These are phyloP conservation scores for Volvox africanus DNA, from an alignment of 139 green algal species.

Conservation along the genomic window DNA sequence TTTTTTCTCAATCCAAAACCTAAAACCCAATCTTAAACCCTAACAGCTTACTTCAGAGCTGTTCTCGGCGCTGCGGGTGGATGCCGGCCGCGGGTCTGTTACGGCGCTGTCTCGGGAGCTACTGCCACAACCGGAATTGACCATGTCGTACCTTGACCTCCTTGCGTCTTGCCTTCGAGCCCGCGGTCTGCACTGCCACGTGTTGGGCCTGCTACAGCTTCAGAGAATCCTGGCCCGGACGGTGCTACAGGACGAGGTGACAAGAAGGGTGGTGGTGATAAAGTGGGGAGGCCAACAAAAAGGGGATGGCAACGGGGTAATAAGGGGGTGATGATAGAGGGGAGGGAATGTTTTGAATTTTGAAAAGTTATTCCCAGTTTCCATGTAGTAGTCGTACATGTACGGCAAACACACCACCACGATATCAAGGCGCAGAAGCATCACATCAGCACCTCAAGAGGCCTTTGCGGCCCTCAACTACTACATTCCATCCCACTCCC, in stretches of 20 bases:
- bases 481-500: no score
- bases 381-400: no score
- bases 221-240: constrained; percentile 55
- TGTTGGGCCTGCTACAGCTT: constrained; percentile 63
- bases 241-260: constrained; percentile 54
- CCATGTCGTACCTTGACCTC: constrained; percentile 56
- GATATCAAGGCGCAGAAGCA: no score
- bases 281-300: neutral
- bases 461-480: no score
- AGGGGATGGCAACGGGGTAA: neutral
- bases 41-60: constrained; percentile 21
- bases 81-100: constrained; percentile 6
- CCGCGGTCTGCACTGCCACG: constrained; percentile 44
- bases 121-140: constrained; percentile 56
- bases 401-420: no score
- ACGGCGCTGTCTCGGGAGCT: constrained; percentile 7
- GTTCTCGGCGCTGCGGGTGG: neutral
- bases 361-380: no score
- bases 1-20: neutral
- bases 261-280: neutral
- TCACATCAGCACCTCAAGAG: no score
- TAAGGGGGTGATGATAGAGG: neutral
- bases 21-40: neutral
- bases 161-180: constrained; percentile 33
- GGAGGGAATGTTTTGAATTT: no score